phyloP scores from a whole-genome alignment of 2,329 filamentous ascomycete genomes.

The Chrysoporthe puriensis region DNA sequence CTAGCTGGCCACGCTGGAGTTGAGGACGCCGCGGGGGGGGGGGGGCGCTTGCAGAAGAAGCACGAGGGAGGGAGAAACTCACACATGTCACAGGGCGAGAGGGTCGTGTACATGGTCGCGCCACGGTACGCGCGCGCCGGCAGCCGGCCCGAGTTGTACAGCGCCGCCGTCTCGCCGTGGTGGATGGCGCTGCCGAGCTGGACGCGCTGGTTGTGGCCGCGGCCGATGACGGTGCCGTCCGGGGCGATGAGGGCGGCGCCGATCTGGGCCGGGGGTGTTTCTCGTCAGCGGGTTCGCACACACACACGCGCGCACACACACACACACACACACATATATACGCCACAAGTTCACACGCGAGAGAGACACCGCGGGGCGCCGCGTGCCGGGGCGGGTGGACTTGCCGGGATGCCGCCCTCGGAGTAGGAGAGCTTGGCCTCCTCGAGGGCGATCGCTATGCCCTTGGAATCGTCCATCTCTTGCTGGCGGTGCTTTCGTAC shows the following conservation, averaged over 20 bases:
- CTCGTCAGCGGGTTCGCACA: too few relatives aligned
- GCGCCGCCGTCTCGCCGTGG: constrained; percentile 75
- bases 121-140: constrained; percentile 70
- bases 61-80: constrained; percentile 25
- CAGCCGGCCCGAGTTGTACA: constrained; percentile 74
- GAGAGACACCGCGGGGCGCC: too few relatives aligned
- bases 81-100: constrained; percentile 82
- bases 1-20: too few relatives aligned
- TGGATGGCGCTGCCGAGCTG: constrained; percentile 54
- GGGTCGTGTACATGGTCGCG: constrained; percentile 81
- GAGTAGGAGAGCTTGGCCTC: constrained; percentile 50
- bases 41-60: background rate
- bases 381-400: constrained; percentile 21
- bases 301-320: too few relatives aligned
- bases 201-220: constrained; percentile 76
- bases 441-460: constrained; percentile 49
- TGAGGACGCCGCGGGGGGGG: too few relatives aligned
- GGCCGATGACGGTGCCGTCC: constrained; percentile 71
- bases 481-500: background rate
- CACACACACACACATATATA: too few relatives aligned
- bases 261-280: constrained; percentile 41
- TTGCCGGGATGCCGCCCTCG: constrained; percentile 54
- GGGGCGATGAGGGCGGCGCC: constrained; percentile 65
- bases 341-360: too few relatives aligned
- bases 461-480: constrained; percentile 47